Evolutionary conservation across 345 rosid genomes (phyloP).

Genomic region (Bruguiera parviflora): DNA sequence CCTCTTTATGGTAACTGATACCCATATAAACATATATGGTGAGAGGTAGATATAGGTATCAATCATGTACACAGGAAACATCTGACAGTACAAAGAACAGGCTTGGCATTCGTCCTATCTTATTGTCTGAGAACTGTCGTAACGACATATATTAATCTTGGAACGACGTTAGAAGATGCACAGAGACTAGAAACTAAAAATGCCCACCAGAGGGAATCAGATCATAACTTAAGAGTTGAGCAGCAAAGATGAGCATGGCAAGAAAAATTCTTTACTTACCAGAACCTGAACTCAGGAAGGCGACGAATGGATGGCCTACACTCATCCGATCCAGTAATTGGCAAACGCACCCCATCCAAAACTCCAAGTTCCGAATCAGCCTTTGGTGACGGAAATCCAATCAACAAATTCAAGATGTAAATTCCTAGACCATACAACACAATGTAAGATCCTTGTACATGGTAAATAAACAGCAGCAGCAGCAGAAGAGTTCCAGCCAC

Average conservation of each 20-base stretch:
- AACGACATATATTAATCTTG: too few relatives aligned
- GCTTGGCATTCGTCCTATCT: too few relatives aligned
- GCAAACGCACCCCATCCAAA: slow-evolving; percentile 48
- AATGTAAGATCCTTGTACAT: slow-evolving; percentile 56
- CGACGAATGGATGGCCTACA: slow-evolving; percentile 76
- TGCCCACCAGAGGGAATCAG: slow-evolving; percentile 6
- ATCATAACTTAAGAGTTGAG: neutral
- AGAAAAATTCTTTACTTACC: slow-evolving; percentile 33
- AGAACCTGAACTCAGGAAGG: slow-evolving; percentile 82
- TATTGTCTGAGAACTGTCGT: too few relatives aligned
- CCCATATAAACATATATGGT: too few relatives aligned
- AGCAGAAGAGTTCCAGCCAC: slow-evolving; percentile 63
- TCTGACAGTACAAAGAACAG: too few relatives aligned
- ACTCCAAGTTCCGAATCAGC: slow-evolving; percentile 77
- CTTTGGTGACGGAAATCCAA: slow-evolving; percentile 71
- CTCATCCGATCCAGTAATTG: slow-evolving; percentile 49
- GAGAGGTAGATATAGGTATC: too few relatives aligned
- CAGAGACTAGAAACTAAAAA: too few relatives aligned
- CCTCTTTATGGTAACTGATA: too few relatives aligned
- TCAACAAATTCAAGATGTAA: slow-evolving; percentile 70
- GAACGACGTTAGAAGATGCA: too few relatives aligned
- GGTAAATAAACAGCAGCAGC: slow-evolving; percentile 51
- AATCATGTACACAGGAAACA: too few relatives aligned
- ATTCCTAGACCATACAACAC: slow-evolving; percentile 67
- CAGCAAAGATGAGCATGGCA: neutral